phyloP scores from a whole-genome alignment of 73 alveolate genomes.

The Paramecium biaurelia region DNA sequence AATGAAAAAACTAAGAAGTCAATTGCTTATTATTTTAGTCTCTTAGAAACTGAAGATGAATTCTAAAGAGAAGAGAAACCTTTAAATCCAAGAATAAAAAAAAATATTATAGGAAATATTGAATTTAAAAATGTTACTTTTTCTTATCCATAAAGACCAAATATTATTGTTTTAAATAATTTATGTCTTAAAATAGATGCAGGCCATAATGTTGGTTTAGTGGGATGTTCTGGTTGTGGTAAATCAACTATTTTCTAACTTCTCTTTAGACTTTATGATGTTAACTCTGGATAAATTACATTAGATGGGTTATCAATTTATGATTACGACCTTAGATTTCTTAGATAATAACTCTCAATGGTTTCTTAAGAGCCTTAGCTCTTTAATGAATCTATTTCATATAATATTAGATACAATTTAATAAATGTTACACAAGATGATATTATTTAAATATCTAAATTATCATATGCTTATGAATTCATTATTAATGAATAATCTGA shows the following conservation, averaged over 20 bases:
- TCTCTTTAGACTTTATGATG: slow-evolving; percentile 88
- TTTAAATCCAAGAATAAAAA: background rate
- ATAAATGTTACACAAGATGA: background rate
- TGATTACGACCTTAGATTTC: slow-evolving; percentile 68
- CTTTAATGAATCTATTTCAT: slow-evolving; percentile 82
- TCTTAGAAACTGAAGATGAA: slow-evolving; percentile 7
- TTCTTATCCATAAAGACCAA: slow-evolving; percentile 79
- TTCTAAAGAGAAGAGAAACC: background rate
- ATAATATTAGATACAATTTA: slow-evolving; percentile 79
- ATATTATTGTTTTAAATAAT: slow-evolving; percentile 72
- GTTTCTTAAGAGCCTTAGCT: slow-evolving; percentile 93
- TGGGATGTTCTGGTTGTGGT: slow-evolving; percentile 98
- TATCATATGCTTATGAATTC: slow-evolving; percentile 75
- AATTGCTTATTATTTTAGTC: background rate
- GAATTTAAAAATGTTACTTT: slow-evolving; percentile 49
- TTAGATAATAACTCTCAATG: slow-evolving; percentile 76
- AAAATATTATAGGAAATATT: slow-evolving; percentile 67
- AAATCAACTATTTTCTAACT: slow-evolving; percentile 84
- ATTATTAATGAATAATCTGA: slow-evolving; percentile 12
- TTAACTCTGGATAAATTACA: slow-evolving; percentile 71
- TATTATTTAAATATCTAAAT: background rate
- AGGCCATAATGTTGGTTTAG: slow-evolving; percentile 88
- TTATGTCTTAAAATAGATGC: slow-evolving; percentile 75
- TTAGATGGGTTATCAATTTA: slow-evolving; percentile 79
- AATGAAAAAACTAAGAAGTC: background rate